phyloP scores from a whole-genome alignment of 2,329 filamentous ascomycete species.

The Fusarium sp. region DNA sequence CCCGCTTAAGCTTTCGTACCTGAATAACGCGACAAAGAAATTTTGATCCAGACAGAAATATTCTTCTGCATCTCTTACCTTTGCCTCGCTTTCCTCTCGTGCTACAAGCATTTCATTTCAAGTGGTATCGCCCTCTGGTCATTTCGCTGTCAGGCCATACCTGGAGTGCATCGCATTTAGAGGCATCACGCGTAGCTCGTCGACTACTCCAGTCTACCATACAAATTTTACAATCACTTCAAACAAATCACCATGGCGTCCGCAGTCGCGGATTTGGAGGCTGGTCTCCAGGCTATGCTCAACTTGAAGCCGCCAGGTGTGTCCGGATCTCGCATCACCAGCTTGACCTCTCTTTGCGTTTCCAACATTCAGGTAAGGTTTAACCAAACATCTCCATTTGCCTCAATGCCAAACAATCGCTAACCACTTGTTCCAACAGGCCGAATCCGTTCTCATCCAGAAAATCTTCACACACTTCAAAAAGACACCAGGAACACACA shows the following conservation, averaged over 20 bases:
- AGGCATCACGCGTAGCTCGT: constrained; percentile 37
- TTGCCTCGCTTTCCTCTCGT: constrained; percentile 26
- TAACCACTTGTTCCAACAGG: constrained; percentile 62
- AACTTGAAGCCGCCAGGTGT: constrained; percentile 92
- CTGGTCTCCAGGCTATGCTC: constrained; percentile 90
- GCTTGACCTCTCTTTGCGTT: constrained; percentile 87
- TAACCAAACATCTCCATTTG: not conserved
- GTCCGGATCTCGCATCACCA: constrained; percentile 88
- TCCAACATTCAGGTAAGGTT: constrained; percentile 84
- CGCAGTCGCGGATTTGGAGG: constrained; percentile 89
- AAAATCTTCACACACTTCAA: constrained; percentile 98
- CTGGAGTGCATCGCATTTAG: constrained; percentile 27
- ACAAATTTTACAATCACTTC: constrained; percentile 35
- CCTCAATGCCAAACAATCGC: constrained; percentile 9
- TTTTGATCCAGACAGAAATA: constrained; percentile 17
- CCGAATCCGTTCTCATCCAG: constrained; percentile 92
- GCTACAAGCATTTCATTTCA: constrained; percentile 21
- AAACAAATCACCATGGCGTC: constrained; percentile 69
- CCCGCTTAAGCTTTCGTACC: constrained; percentile 36
- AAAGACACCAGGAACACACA: constrained; percentile 92
- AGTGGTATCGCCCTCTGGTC: constrained; percentile 23
- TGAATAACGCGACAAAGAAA: constrained; percentile 30
- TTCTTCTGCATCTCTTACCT: constrained; percentile 2
- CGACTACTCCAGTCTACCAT: constrained; percentile 20
- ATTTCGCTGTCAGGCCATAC: constrained; percentile 8